phyloP scores from a whole-genome alignment of 148 eudicot genomes.

The Rhododendron henanense region DNA sequence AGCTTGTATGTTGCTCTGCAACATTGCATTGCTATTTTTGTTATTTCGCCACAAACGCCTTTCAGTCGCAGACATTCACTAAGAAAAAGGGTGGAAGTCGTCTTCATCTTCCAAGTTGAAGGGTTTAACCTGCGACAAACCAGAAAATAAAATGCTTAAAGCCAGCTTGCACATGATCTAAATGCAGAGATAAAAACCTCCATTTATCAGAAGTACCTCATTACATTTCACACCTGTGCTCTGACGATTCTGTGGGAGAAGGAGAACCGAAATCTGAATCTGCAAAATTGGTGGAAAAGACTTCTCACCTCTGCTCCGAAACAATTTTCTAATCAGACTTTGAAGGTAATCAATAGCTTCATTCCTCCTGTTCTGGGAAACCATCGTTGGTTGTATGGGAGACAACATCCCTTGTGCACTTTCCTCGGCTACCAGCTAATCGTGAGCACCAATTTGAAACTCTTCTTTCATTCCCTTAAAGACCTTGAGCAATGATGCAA shows the following conservation, averaged over 20 bases:
- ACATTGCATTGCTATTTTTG: no score
- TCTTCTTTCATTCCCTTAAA: background rate
- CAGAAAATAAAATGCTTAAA: no score
- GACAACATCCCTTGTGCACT: conserved; percentile 26
- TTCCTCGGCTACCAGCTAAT: conserved; percentile 31
- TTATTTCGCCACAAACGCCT: no score
- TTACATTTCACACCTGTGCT: background rate
- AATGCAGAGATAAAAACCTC: background rate
- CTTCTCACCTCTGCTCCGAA: conserved; percentile 31
- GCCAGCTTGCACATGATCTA: no score
- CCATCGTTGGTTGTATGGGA: conserved; percentile 27
- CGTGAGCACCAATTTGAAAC: conserved; percentile 17
- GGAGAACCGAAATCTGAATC: background rate
- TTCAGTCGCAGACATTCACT: no score
- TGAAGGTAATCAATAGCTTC: conserved; percentile 35
- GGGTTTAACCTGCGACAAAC: background rate
- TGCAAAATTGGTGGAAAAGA: background rate
- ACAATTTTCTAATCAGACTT: conserved; percentile 22
- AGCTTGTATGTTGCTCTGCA: no score
- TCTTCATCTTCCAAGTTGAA: no score
- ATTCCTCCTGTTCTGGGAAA: conserved; percentile 32
- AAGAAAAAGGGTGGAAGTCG: no score
- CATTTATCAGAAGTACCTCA: background rate
- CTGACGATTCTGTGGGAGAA: background rate
- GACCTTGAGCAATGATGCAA: background rate